Evolutionary conservation across 2,329 filamentous ascomycete genomes (phyloP).

Genomic region (Pseudogymnoascus sp.): DNA sequence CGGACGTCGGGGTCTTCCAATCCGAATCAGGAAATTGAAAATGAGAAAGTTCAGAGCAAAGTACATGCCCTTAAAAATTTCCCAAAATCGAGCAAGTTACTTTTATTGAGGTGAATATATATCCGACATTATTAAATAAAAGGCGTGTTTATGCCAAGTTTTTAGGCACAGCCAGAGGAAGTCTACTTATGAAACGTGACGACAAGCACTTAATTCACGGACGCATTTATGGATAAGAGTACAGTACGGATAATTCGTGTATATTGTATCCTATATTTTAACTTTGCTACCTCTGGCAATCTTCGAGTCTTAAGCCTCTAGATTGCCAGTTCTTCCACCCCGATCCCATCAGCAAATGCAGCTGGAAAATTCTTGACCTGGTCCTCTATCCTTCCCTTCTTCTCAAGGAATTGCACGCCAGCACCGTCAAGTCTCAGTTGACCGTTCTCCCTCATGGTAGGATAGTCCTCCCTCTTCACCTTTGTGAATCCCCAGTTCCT

Average conservation of each 20-base stretch:
- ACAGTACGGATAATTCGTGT: background rate
- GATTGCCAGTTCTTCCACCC: background rate
- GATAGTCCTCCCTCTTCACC: constrained; percentile 94
- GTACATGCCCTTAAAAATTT: background rate
- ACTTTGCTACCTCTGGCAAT: constrained; percentile 2
- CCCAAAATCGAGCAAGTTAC: background rate
- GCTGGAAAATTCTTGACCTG: constrained; percentile 96
- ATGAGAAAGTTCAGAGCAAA: background rate
- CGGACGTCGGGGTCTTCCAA: background rate
- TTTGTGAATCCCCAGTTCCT: constrained; percentile 99
- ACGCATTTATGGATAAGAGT: background rate
- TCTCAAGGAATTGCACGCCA: constrained; percentile 98
- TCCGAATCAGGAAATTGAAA: background rate
- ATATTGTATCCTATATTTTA: constrained; percentile 9
- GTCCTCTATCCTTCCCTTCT: constrained; percentile 75
- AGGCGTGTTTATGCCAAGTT: background rate
- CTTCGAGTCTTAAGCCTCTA: background rate
- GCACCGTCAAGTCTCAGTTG: constrained; percentile 95
- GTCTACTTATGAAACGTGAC: background rate
- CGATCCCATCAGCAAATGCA: constrained; percentile 54
- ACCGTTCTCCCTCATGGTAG: constrained; percentile 88
- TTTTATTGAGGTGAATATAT: background rate
- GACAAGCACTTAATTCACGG: background rate
- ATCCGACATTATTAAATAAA: background rate
- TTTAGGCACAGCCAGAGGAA: background rate